These are phyloP conservation scores for Sphenostylis stenocarpa DNA, from an alignment of 306 rosid genomes.

Conservation along the genomic window DNA sequence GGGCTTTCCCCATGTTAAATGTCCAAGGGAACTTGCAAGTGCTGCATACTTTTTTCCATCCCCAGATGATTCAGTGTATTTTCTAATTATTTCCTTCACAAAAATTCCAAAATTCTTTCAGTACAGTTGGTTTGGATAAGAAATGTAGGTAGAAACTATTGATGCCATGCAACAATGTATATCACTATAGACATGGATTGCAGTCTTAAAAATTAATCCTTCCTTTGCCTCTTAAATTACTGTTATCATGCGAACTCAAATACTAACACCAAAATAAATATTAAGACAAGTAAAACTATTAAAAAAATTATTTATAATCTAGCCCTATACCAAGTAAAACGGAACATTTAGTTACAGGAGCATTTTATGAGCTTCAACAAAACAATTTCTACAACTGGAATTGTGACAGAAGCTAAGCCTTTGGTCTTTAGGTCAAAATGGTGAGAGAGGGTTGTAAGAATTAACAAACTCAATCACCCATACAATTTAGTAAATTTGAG, in stretches of 20 bases:
- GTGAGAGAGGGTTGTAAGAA: background rate
- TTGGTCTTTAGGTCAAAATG: background rate
- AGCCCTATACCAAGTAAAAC: background rate
- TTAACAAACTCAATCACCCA: background rate
- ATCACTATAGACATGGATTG: background rate
- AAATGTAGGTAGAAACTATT: background rate
- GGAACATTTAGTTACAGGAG: background rate
- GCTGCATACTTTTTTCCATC: conserved; percentile 76
- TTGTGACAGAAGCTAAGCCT: background rate
- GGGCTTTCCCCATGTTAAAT: conserved; percentile 80
- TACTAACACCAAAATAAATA: background rate
- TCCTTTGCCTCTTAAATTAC: background rate
- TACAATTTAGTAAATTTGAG: background rate
- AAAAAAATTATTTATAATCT: background rate
- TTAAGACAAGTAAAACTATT: background rate
- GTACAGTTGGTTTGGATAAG: background rate
- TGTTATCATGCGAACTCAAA: background rate
- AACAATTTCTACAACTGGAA: background rate
- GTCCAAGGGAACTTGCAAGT: conserved; percentile 79
- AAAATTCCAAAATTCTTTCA: conserved; percentile 22
- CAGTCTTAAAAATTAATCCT: conserved; percentile 7
- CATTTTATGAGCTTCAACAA: background rate
- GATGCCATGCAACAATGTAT: background rate
- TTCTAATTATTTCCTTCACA: conserved; percentile 69
- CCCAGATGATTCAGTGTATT: conserved; percentile 62